These are phyloP conservation scores for Mimosa pudica DNA, from an alignment of 306 rosid species.

Conservation along the genomic window DNA sequence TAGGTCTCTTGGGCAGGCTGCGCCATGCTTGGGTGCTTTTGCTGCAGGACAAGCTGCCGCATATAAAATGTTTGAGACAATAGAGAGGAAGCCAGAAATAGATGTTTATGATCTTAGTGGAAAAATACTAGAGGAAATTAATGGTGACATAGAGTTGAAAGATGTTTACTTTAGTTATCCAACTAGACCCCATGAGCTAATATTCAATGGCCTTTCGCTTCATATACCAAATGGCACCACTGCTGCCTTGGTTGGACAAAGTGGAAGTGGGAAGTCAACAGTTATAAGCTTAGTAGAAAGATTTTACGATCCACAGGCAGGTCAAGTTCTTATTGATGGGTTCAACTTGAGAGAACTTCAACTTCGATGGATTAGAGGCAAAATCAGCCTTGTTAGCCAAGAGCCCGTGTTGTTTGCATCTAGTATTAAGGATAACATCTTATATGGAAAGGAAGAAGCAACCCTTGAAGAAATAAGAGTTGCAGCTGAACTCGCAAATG, in stretches of 20 bases:
- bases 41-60: slow-evolving; percentile 92
- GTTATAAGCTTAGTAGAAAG: slow-evolving; percentile 75
- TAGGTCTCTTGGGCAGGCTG: slow-evolving; percentile 80
- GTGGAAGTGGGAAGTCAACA: slow-evolving; percentile 90
- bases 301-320: slow-evolving; percentile 76
- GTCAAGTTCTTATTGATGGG: slow-evolving; percentile 71
- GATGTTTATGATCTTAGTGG: slow-evolving; percentile 64
- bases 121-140: slow-evolving; percentile 52
- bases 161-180: slow-evolving; percentile 73
- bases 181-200: slow-evolving; percentile 69
- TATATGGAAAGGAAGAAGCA: slow-evolving; percentile 79
- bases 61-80: slow-evolving; percentile 78
- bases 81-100: slow-evolving; percentile 69
- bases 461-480: slow-evolving; percentile 62
- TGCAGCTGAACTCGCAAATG: slow-evolving; percentile 79
- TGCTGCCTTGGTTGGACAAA: slow-evolving; percentile 78
- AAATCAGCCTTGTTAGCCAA: slow-evolving; percentile 85
- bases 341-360: slow-evolving; percentile 67
- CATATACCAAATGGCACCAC: slow-evolving; percentile 61
- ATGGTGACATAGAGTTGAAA: slow-evolving; percentile 65
- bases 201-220: slow-evolving; percentile 72
- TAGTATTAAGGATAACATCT: slow-evolving; percentile 73
- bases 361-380: slow-evolving; percentile 75
- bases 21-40: slow-evolving; percentile 75
- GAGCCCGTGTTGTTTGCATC: slow-evolving; percentile 76